Evolutionary conservation across 2,329 filamentous ascomycete genomes (phyloP), one percentile per base, ranked within the genome.

Genomic region (Cladosporium sp.): DNA sequence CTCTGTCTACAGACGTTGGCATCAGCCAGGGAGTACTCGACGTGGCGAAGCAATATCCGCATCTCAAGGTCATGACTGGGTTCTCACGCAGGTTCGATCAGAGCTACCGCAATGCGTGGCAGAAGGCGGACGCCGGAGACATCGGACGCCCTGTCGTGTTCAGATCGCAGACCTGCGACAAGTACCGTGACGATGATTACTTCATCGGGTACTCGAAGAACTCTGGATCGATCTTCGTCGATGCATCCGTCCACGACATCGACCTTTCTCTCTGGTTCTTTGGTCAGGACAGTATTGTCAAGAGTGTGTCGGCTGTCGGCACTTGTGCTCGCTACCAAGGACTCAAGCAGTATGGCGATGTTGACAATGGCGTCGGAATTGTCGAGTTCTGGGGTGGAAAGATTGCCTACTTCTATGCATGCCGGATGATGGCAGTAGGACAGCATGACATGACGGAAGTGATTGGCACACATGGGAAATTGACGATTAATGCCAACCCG

Each of bases 241-340:
- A 87, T 71, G 84, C 81, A 70, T 81, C 79, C 48, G 81, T 87
- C 62, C 84, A 87, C 71, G 84, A 87, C 60, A 86, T 87, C 59
- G 82, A 84, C 56, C 74, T 85, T 2, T 74, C 80, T 0, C 70
- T 84, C 2, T 85, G 81, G 81, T 84, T 80, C 71, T 82, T 84
- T 61, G 79, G 79, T 9, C 68, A 77, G 43, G 73, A 78, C 43
- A 72, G 70, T 38, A 66, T 72, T 11, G 73, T 82, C 57, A 84
- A 83, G 67, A 76, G 72, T 44, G 77, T 82, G 8, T 72, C 73
- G 0, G 79, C 80, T 0, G 68, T 77, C 2, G 82, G 81, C 9
- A 78, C 82, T 58, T 81, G 77, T 2, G 80, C 81, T 2, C 77
- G 84, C 2, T 75, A 82, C 58, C 79, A 80, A 0, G 81, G 76